Percentiles rank a stretch among this genome's conserved stretches.
phyloP scores from a whole-genome alignment of 1,284 basidiomycete species.

The Tetrapyrgos nigripes region DNA sequence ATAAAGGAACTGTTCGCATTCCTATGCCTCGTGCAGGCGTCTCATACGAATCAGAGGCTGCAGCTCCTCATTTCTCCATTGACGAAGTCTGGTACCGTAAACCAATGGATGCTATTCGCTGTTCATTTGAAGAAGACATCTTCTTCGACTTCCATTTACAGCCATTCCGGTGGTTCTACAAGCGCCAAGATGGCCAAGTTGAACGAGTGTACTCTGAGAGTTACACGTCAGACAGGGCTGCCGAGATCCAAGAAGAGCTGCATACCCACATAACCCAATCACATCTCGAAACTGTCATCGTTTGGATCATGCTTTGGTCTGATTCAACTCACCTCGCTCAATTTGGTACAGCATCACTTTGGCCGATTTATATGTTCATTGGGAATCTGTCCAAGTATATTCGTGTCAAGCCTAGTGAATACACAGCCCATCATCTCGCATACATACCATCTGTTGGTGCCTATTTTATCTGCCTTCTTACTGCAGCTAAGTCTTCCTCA shows the following conservation, averaged over 20 bases:
- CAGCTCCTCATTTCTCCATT: slow-evolving; percentile 1
- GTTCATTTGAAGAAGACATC: not conserved
- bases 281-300: slow-evolving; percentile 5
- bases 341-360: slow-evolving; percentile 34
- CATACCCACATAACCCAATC: not conserved
- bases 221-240: slow-evolving; percentile 5
- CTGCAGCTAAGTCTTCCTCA: slow-evolving; percentile 7
- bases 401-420: slow-evolving; percentile 20
- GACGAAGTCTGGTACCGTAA: slow-evolving; percentile 15
- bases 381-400: slow-evolving; percentile 35
- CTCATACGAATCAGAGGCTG: not conserved
- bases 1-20: not conserved
- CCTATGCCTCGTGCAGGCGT: not conserved
- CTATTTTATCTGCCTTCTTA: slow-evolving; percentile 2
- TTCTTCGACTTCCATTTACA: slow-evolving; percentile 4
- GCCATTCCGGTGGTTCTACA: slow-evolving; percentile 11
- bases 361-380: slow-evolving; percentile 38
- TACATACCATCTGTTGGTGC: slow-evolving; percentile 13
- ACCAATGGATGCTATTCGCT: slow-evolving; percentile 2
- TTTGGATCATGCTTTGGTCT: slow-evolving; percentile 18
- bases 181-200: not conserved
- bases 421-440: slow-evolving; percentile 28
- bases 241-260: not conserved
- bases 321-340: slow-evolving; percentile 34
- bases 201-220: slow-evolving; percentile 10